Evolutionary conservation across 1,284 basidiomycete genomes (phyloP).

Genomic region (Takashimella koratensis): DNA sequence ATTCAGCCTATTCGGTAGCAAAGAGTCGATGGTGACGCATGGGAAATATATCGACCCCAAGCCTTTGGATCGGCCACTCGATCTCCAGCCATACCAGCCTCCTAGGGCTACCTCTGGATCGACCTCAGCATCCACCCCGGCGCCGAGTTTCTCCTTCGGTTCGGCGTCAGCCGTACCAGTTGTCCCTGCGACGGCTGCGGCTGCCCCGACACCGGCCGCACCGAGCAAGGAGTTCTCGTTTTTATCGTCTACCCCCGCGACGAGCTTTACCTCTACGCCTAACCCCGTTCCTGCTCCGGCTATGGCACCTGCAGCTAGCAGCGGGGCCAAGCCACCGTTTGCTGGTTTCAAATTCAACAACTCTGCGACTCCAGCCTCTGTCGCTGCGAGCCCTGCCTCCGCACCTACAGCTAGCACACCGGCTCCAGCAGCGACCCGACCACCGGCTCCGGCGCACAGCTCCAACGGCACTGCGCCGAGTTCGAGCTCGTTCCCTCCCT

Average conservation of each 20-base stretch:
- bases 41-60: neutral
- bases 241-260: too few relatives aligned
- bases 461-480: slow-evolving; percentile 50
- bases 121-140: neutral
- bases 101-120: neutral
- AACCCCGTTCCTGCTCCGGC: slow-evolving; percentile 1
- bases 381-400: slow-evolving; percentile 1
- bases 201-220: neutral
- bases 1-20: neutral
- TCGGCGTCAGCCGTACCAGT: neutral
- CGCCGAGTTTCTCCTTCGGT: slow-evolving; percentile 19
- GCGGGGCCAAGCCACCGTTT: slow-evolving; percentile 3
- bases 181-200: neutral
- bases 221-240: neutral
- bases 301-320: neutral
- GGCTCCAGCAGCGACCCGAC: neutral
- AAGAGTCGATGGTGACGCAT: neutral
- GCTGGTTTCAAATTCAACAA: slow-evolving; percentile 15
- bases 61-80: neutral
- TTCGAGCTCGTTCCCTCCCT: too few relatives aligned
- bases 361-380: slow-evolving; percentile 14
- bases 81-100: neutral
- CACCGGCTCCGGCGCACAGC: neutral
- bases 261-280: slow-evolving; percentile 2
- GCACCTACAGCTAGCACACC: too few relatives aligned